These are phyloP conservation scores for Citrus reticulata DNA, from an alignment of 345 rosid genomes.

Conservation along the genomic window DNA sequence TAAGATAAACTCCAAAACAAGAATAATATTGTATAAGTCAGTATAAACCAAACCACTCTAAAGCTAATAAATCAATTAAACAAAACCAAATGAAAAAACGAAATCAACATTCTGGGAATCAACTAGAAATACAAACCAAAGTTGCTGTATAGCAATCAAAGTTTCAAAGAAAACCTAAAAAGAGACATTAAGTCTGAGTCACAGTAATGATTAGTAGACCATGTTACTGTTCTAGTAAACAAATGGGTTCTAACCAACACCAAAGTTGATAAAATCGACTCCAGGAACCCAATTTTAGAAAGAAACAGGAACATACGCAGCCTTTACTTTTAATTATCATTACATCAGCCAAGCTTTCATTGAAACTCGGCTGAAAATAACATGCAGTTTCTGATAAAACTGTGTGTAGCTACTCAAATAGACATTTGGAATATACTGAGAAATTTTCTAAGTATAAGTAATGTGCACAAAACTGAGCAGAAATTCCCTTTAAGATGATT, in stretches of 20 bases:
- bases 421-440: neutral
- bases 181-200: neutral
- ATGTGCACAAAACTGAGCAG: neutral
- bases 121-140: neutral
- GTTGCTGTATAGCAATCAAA: neutral
- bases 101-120: neutral
- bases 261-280: neutral
- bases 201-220: neutral
- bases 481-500: neutral
- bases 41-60: neutral
- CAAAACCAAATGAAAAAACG: neutral
- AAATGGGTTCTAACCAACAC: neutral
- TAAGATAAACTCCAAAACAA: neutral
- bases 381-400: neutral
- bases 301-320: neutral
- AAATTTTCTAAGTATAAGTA: neutral
- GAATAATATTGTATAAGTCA: neutral
- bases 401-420: neutral
- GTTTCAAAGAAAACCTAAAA: neutral
- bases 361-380: neutral
- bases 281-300: neutral
- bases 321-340: neutral
- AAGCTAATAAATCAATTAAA: neutral
- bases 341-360: neutral
- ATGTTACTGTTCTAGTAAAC: neutral